Conservation (phyloP, 768 basidiomycete genomes). For the Russula sp. region DNA sequence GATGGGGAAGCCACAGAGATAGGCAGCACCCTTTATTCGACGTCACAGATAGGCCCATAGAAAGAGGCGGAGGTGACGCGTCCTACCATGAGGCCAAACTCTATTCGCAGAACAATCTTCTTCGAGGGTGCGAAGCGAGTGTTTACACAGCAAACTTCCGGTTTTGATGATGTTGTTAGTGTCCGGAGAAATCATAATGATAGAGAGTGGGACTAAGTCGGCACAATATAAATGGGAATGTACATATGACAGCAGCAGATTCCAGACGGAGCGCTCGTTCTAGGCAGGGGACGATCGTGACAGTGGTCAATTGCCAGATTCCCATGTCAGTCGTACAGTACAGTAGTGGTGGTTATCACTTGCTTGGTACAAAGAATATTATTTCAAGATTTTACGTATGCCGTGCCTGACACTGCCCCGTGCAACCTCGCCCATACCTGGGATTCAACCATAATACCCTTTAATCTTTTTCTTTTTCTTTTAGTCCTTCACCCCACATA, state of each 20-base stretch:
- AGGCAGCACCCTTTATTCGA: not conserved
- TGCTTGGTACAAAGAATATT: not conserved
- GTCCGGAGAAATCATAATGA: not conserved
- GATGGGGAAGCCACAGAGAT: not conserved
- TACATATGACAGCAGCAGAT: not conserved
- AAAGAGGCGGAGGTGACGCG: conserved; percentile 11
- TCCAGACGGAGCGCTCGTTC: not conserved
- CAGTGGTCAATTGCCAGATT: not conserved
- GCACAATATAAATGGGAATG: not conserved
- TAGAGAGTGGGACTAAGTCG: not conserved
- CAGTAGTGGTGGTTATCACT: not conserved
- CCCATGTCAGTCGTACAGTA: not conserved
- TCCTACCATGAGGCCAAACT: conserved; percentile 10
- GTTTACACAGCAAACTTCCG: not conserved
- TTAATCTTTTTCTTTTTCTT: not conserved
- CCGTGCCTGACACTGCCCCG: conserved; percentile 5
- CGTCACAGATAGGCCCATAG: conserved; percentile 6
- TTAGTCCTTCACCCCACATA: not conserved
- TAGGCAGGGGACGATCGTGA: not conserved
- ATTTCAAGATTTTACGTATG: not conserved
- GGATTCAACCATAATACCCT: not conserved
- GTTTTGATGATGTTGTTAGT: not conserved
- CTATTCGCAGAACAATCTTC: not conserved
- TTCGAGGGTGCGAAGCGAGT: not conserved
- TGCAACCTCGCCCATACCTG: not conserved